Conservation (phyloP, 2,329 filamentous ascomycete genomes). For the Teratosphaeriaceae sp. region DNA sequence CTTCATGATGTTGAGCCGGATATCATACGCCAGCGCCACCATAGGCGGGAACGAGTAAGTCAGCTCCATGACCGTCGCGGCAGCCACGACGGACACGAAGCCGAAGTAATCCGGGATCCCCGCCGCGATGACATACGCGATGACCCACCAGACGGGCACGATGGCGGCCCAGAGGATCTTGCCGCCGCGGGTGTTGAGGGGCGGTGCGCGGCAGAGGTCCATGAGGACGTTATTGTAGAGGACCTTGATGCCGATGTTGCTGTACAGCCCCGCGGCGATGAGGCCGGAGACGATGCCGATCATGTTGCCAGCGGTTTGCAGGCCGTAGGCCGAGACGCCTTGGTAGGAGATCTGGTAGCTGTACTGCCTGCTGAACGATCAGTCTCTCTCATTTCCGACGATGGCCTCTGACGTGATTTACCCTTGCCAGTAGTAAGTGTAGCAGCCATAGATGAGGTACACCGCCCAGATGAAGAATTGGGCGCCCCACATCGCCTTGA, state of each 20-base stretch:
- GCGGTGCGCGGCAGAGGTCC: slow-evolving; percentile 45
- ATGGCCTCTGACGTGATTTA: no score
- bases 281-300: slow-evolving; percentile 33
- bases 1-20: slow-evolving; percentile 36
- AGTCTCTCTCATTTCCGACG: no score
- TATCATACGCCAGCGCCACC: slow-evolving; percentile 37
- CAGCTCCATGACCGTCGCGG: slow-evolving; percentile 51
- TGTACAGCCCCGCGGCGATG: slow-evolving; percentile 37
- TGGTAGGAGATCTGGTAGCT: slow-evolving; percentile 37
- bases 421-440: slow-evolving; percentile 44
- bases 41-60: slow-evolving; percentile 53
- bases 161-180: slow-evolving; percentile 46
- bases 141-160: slow-evolving; percentile 51
- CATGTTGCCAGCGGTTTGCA: slow-evolving; percentile 37
- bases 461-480: slow-evolving; percentile 44
- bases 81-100: slow-evolving; percentile 42
- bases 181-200: slow-evolving; percentile 43
- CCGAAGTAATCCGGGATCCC: slow-evolving; percentile 43
- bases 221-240: slow-evolving; percentile 50
- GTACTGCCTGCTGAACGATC: no score
- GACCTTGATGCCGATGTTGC: slow-evolving; percentile 42
- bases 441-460: slow-evolving; percentile 44
- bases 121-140: slow-evolving; percentile 50
- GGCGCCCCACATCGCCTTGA: slow-evolving; percentile 41
- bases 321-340: slow-evolving; percentile 33